Base-by-base conservation (phyloP, 805 yeast species). In the Teunomyces lycoperdinae region DNA sequence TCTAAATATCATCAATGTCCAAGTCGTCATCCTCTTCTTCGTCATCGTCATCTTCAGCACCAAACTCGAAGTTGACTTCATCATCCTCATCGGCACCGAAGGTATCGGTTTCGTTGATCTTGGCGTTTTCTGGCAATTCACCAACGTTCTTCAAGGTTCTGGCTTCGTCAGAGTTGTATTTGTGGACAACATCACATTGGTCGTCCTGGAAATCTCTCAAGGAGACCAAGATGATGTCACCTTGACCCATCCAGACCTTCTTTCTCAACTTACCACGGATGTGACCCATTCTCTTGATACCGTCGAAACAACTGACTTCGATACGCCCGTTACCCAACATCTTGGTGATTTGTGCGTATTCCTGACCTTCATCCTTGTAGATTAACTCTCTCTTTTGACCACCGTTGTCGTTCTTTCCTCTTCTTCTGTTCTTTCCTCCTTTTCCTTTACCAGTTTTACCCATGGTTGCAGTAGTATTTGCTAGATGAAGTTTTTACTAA, bases 211-310 rank as follows among this genome's bases (percentile, higher is more conserved):
- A 94, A 64, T 94, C 99, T 80, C 99, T 90, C 61, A 94, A 81
- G 6, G 97, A 91, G 42, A 92, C 94, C 65, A 94, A 77, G 58
- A 94, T 89, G 61, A 94, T 94, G 68, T 94, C 99, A 76, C 99
- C 99, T 71, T 90, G 98, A 42, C 88, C 88, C 89, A 94, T 91
- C 99, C 99, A 94, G 52, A 94, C 99, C 82, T 92, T 94, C 85
- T 94, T 94, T 81, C 99, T 88, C 75, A 94, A 81, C 69, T 94
- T 94, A 62, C 99, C 99, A 80, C 99, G 89, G 65, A 94, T 94
- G 67, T 92, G 99, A 14, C 96, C 99, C 82, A 90, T 81, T 78
- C 99, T 85, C 68, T 84, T 88, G 58, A 79, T 77, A 56, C 96
- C 97, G 66, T 94, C 99, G 64, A 94, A 94, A 76, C 99, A 94